Evolutionary conservation across 192 early-diverging fungal species (phyloP).

Genomic region (Borealophlyctis nickersoniae): DNA sequence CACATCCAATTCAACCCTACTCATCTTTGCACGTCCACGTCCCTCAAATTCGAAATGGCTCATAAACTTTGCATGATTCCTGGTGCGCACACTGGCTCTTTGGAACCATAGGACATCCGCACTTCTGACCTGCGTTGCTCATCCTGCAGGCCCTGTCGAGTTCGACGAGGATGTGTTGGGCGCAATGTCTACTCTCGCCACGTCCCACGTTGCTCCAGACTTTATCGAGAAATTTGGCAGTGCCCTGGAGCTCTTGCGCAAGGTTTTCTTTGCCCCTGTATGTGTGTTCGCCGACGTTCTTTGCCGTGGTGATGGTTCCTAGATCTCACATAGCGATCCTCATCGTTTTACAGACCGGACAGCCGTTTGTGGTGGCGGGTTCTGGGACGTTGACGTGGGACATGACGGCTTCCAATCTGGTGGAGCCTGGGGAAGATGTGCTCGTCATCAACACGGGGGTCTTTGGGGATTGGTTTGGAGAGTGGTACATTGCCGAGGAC

Average conservation of each 20-base stretch:
- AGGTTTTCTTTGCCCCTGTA: constrained; percentile 71
- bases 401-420: constrained; percentile 85
- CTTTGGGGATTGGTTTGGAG: constrained; percentile 94
- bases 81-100: constrained; percentile 36
- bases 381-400: constrained; percentile 99
- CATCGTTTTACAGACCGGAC: constrained; percentile 45
- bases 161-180: constrained; percentile 80
- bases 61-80: constrained; percentile 93
- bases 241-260: constrained; percentile 77
- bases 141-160: constrained; percentile 81
- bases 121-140: not conserved
- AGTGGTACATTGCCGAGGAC: constrained; percentile 81
- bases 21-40: not conserved
- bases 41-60: constrained; percentile 2
- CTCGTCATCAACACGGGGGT: constrained; percentile 90
- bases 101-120: not conserved
- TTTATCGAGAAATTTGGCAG: constrained; percentile 89
- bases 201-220: constrained; percentile 85
- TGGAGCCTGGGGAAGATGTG: constrained; percentile 84
- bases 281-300: not conserved
- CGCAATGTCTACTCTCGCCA: constrained; percentile 85
- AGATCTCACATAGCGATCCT: not conserved
- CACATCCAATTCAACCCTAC: too few relatives aligned
- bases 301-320: not conserved
- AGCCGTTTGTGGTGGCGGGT: constrained; percentile 93